phyloP scores from a whole-genome alignment of 257 asterid genomes.

The Solanum tarapatanum region DNA sequence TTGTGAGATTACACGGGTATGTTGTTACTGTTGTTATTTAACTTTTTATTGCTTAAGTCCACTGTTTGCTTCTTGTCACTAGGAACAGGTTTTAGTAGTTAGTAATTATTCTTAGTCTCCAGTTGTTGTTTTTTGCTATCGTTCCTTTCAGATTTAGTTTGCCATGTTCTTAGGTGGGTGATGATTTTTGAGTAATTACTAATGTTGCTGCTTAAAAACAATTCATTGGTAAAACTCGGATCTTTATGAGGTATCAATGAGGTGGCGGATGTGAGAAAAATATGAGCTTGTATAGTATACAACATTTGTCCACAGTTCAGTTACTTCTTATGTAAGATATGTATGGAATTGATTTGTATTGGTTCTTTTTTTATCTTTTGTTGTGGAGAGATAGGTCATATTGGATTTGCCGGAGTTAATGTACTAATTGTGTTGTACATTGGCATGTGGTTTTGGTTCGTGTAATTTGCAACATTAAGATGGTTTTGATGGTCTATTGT shows the following conservation, averaged over 20 bases:
- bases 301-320: not conserved
- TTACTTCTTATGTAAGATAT: not conserved
- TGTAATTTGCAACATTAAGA: constrained; percentile 51
- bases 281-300: not conserved
- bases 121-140: not conserved
- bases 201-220: not conserved
- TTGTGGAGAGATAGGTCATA: not conserved
- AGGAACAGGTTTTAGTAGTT: not conserved
- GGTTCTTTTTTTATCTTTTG: not conserved
- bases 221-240: not conserved
- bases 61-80: not conserved
- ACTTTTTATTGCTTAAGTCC: not conserved
- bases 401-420: not conserved
- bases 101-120: not conserved
- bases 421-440: constrained; percentile 9
- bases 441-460: constrained; percentile 7
- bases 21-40: not conserved
- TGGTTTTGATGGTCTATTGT: constrained; percentile 53
- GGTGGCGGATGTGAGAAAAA: not conserved
- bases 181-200: not conserved
- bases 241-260: not conserved
- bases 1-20: not conserved
- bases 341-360: not conserved
- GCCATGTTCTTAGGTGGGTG: not conserved
- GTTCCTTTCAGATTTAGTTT: not conserved